These are phyloP conservation scores for Pichia exigua DNA, from an alignment of 805 yeast genomes.

Conservation along the genomic window DNA sequence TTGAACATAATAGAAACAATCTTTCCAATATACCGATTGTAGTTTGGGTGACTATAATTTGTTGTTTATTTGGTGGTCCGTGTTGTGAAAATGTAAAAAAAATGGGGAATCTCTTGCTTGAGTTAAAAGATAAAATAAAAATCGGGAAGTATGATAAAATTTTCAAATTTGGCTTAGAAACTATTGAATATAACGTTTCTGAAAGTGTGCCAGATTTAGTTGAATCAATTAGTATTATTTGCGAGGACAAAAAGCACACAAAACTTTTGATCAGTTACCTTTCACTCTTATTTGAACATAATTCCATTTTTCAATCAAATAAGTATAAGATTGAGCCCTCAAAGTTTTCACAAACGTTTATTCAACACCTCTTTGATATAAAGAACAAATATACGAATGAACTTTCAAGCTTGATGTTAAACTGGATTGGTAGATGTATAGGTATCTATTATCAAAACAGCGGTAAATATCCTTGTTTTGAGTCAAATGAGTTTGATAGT, in stretches of 20 bases:
- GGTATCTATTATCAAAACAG: conserved; percentile 23
- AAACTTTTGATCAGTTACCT: background rate
- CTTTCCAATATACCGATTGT: background rate
- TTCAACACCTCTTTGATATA: conserved; percentile 17
- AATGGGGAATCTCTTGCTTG: background rate
- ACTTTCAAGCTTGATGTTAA: conserved; percentile 14
- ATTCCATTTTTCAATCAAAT: background rate
- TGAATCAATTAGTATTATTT: background rate
- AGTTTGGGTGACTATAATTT: background rate
- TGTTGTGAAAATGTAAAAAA: background rate
- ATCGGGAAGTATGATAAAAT: background rate
- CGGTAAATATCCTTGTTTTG: conserved; percentile 18
- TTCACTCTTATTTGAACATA: conserved; percentile 2
- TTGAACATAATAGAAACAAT: conserved; percentile 2
- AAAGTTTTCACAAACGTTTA: conserved; percentile 1
- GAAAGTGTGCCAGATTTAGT: background rate
- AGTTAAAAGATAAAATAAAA: background rate
- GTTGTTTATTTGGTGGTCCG: background rate
- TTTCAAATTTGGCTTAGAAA: background rate
- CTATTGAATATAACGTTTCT: background rate
- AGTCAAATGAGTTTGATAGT: conserved; percentile 16
- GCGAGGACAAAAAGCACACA: background rate
- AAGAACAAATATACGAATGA: conserved; percentile 7
- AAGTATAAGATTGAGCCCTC: background rate
- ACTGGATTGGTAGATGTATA: conserved; percentile 28